Evolutionary conservation across 768 basidiomycete genomes (phyloP).

Genomic region (Cystobasidiopsis lactophilus): DNA sequence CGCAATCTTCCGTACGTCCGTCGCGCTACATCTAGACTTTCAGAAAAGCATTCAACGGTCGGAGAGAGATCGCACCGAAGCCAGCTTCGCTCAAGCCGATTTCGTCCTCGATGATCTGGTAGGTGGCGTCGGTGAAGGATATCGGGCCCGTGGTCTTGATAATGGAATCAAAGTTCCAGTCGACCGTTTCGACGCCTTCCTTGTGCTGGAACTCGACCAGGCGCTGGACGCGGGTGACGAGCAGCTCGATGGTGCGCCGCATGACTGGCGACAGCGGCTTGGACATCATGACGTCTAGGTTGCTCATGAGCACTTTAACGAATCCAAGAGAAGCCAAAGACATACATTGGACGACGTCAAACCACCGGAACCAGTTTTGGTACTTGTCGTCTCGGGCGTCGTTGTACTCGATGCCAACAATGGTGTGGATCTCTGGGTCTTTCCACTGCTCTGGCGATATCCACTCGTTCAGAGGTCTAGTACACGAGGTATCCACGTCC

Average conservation of each 20-base stretch:
- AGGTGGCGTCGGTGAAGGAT: background rate
- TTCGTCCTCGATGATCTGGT: background rate
- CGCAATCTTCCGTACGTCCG: background rate
- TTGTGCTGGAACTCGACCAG: background rate
- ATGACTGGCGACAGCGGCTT: constrained; percentile 1
- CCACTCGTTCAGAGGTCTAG: background rate
- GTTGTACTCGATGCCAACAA: background rate
- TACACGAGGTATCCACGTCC: background rate
- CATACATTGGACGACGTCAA: constrained; percentile 1
- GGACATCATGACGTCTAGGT: background rate
- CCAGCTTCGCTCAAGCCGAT: background rate
- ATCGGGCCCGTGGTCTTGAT: background rate
- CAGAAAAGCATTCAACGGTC: no score
- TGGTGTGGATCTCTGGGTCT: background rate
- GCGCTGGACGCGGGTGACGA: background rate
- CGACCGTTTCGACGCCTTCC: background rate
- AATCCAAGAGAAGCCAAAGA: background rate
- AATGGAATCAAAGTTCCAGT: background rate
- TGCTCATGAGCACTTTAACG: background rate
- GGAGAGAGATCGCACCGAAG: background rate
- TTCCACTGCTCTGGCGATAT: background rate
- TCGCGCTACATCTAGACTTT: background rate
- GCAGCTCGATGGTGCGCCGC: background rate
- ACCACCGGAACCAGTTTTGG: background rate
- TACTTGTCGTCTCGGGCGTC: background rate